Evolutionary conservation across 192 early-diverging fungal genomes (phyloP).

Genomic region (Coemansia sp.): DNA sequence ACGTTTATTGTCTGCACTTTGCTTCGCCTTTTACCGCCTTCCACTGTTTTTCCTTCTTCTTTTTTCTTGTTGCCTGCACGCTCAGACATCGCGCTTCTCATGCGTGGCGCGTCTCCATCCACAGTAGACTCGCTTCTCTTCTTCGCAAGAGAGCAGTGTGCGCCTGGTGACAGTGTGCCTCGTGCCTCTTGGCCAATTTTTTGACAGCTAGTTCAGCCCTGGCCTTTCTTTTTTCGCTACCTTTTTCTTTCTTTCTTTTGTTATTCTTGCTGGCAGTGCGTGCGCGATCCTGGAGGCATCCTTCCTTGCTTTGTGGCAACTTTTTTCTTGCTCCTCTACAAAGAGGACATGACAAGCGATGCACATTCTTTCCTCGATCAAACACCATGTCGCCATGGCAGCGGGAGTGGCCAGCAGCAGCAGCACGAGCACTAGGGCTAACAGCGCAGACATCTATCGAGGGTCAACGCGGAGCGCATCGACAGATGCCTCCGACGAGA

Average conservation of each 20-base stretch:
- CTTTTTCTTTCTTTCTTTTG: background rate
- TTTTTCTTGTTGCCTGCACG: background rate
- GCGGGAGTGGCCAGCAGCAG: slow-evolving; percentile 8
- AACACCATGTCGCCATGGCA: slow-evolving; percentile 25
- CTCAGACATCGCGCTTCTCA: background rate
- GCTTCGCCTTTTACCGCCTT: background rate
- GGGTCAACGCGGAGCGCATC: slow-evolving; percentile 5
- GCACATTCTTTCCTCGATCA: slow-evolving; percentile 29
- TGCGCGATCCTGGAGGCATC: background rate
- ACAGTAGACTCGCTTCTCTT: background rate
- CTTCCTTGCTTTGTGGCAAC: background rate
- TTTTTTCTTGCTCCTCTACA: background rate
- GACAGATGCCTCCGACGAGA: background rate
- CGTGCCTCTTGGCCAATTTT: background rate
- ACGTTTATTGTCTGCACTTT: slow-evolving; percentile 1
- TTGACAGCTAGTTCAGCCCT: background rate
- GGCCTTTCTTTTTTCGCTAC: background rate
- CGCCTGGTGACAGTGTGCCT: background rate
- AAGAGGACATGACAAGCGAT: slow-evolving; percentile 5
- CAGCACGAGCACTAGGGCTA: background rate
- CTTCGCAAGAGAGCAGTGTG: background rate
- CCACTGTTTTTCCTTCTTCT: background rate
- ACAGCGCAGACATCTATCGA: background rate
- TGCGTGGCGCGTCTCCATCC: background rate
- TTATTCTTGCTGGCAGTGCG: background rate